These are phyloP conservation scores for Rhynchosporium secalis DNA, from an alignment of 2,329 filamentous ascomycete species.

Conservation along the genomic window DNA sequence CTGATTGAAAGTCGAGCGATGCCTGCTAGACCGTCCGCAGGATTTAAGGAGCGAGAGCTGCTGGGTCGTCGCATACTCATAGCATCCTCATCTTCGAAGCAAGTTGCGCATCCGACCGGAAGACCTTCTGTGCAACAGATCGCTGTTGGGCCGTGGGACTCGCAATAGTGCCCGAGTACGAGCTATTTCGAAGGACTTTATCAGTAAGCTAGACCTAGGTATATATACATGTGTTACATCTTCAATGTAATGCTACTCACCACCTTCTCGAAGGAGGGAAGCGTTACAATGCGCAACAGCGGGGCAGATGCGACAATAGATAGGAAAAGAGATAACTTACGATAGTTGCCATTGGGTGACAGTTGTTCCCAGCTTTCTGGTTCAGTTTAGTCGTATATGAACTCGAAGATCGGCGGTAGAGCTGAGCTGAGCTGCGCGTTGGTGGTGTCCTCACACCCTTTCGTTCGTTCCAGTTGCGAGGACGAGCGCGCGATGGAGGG, in stretches of 20 bases:
- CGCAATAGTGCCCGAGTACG: constrained; percentile 57
- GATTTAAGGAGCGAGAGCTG: constrained; percentile 32
- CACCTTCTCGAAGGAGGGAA: constrained; percentile 23
- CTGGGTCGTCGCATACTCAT: constrained; percentile 32
- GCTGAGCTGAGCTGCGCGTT: background rate
- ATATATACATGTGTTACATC: constrained; percentile 30
- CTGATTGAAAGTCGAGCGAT: constrained; percentile 22
- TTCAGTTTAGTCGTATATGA: background rate
- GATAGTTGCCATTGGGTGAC: constrained; percentile 36
- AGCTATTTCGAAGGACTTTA: no score
- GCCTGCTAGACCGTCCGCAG: constrained; percentile 28
- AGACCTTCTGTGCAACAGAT: constrained; percentile 69
- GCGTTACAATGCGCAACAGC: constrained; percentile 12
- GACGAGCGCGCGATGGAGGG: background rate
- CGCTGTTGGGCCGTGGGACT: constrained; percentile 67
- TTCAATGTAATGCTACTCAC: background rate
- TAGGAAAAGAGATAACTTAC: constrained; percentile 32
- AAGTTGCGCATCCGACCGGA: constrained; percentile 59
- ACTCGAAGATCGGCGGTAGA: background rate
- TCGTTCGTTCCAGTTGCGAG: background rate
- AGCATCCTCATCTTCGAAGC: constrained; percentile 51
- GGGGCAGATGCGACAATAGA: constrained; percentile 25
- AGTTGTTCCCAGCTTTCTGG: background rate
- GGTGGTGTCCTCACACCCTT: background rate
- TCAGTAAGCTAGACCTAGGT: constrained; percentile 60